A percentile compares a stretch with the other conserved stretches of the same genome.
Evolutionary conservation across 129 eudicot species (phyloP).

Genomic region (Apium graveolens): DNA sequence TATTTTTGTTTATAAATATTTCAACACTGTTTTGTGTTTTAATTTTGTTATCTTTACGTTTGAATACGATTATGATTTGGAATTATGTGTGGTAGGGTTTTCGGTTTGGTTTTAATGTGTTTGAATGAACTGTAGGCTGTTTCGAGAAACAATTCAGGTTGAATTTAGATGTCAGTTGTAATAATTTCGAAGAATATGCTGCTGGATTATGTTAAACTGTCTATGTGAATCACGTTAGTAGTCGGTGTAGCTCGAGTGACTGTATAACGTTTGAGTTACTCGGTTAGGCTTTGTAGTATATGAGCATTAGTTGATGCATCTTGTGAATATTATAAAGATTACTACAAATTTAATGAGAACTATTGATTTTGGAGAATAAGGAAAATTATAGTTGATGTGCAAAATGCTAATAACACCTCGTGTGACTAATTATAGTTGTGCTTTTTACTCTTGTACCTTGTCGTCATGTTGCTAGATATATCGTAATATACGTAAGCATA

Average conservation of each 20-base stretch:
- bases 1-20: neutral
- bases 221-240: neutral
- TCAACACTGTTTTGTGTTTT: slow-evolving; percentile 1
- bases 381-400: too few species aligned
- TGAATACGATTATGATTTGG: slow-evolving; percentile 2
- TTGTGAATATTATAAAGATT: too few species aligned
- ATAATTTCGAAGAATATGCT: neutral
- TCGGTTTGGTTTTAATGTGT: neutral
- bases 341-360: too few species aligned
- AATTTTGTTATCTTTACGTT: slow-evolving; percentile 1
- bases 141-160: neutral
- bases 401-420: too few species aligned
- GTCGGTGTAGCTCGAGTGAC: neutral
- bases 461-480: too few species aligned
- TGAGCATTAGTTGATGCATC: too few species aligned
- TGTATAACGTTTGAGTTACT: neutral
- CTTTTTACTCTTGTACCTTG: too few species aligned
- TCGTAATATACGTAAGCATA: too few species aligned
- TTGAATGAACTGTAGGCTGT: neutral
- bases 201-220: neutral
- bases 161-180: neutral
- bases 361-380: too few species aligned
- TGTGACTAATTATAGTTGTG: too few species aligned
- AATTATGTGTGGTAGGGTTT: neutral
- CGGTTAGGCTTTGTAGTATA: too few species aligned